Evolutionary conservation across 2,329 filamentous ascomycete genomes (phyloP).

Genomic region (Microcyclospora tardicrescens): DNA sequence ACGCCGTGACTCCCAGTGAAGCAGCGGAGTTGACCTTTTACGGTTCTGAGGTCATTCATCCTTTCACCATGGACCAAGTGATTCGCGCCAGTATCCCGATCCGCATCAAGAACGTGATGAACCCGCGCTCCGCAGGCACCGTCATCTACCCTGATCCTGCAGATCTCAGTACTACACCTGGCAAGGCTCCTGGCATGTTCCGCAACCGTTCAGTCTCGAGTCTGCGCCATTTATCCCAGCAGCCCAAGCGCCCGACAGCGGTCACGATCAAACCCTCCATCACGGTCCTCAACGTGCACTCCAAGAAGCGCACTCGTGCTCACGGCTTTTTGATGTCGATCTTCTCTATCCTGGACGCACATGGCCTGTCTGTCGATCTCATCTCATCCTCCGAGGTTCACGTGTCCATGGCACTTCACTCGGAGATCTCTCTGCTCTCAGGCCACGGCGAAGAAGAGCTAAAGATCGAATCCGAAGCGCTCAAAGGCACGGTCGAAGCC

Average conservation of each 20-base stretch:
- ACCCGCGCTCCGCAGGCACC: slow-evolving; percentile 64
- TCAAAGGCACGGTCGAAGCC: slow-evolving; percentile 48
- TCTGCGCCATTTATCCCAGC: slow-evolving; percentile 25
- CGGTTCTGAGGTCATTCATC: slow-evolving; percentile 84
- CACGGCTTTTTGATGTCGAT: slow-evolving; percentile 93
- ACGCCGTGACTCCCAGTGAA: slow-evolving; percentile 82
- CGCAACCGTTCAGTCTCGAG: slow-evolving; percentile 33
- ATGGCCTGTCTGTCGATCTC: slow-evolving; percentile 82
- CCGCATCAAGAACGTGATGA: slow-evolving; percentile 86
- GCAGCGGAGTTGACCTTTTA: slow-evolving; percentile 79
- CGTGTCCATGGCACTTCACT: slow-evolving; percentile 91
- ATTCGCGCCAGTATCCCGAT: slow-evolving; percentile 68
- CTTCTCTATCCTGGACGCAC: slow-evolving; percentile 77
- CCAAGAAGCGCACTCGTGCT: slow-evolving; percentile 88
- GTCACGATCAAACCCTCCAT: slow-evolving; percentile 98
- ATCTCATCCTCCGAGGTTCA: slow-evolving; percentile 96
- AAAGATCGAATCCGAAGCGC: slow-evolving; percentile 33
- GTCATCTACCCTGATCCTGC: slow-evolving; percentile 65
- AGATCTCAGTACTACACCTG: slow-evolving; percentile 38
- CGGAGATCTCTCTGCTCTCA: slow-evolving; percentile 46
- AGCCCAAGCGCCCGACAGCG: slow-evolving; percentile 42
- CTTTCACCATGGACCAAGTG: slow-evolving; percentile 94
- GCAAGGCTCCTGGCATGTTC: slow-evolving; percentile 35
- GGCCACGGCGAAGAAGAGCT: slow-evolving; percentile 35
- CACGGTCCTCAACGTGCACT: slow-evolving; percentile 93